Evolutionary conservation across 208 protist species (phyloP), one percentile per base, ranked within the genome.

Genomic region (Acanthamoeba lenticulata): DNA sequence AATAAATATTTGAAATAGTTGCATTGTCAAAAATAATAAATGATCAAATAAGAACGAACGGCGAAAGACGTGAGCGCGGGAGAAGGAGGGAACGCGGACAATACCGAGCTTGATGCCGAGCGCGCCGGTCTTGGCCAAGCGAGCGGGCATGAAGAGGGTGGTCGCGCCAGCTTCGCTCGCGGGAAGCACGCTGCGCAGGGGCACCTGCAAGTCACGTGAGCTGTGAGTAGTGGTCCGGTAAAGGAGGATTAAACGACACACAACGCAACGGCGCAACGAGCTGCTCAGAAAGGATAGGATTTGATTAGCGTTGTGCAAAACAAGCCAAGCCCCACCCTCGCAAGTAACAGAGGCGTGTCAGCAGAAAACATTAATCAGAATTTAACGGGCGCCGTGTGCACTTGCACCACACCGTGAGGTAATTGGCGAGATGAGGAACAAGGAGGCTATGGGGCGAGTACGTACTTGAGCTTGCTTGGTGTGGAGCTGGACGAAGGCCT

Each of bases 111-210:
- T 90, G 19, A 90, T 57, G 45, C 81, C 81, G 34, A 90, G 52
- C 1, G 49, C 81, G 36, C 49, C 81, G 34, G 47, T 90, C 52
- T 90, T 90, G 81, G n/a, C 32, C n/a, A 90, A 9, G 1, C 29
- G 81, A 6, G 81, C 81, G 4, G 81, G 81, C 81, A 90, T 90
- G 81, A 90, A 90, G 49, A 90, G 32, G 49, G 29, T 67, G 34
- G 38, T 19, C 5, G 17, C 81, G 17, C 52, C 52, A 24, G 13
- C 21, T 65, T 90, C 47, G 49, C 24, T 38, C 19, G 11, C 13
- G 15, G 81, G 7, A n/a, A 90, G 5, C 1, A 24, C 29, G 2
- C 45, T 42, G n/a, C 81, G 44, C 0, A 90, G 38, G 27, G 81
- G 81, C 17, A 65, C 81, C 81, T 90, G 7, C 67, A 83, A 83